Base-by-base conservation (phyloP, 306 rosid species). In the Ammopiptanthus mongolicus region DNA sequence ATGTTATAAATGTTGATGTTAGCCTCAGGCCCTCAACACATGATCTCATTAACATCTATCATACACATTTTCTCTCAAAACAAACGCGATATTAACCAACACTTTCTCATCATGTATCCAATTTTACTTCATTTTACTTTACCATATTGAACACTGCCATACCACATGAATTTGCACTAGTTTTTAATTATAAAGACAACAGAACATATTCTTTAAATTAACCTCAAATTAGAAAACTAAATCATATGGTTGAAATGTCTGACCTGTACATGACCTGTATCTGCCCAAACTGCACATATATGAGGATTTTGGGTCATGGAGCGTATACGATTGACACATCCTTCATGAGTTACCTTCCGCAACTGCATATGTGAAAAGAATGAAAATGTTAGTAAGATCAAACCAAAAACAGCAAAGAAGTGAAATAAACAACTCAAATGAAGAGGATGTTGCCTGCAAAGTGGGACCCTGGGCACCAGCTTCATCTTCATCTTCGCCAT, bases 271-370 rank as follows among this genome's bases (percentile, higher is more conserved):
- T 80, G 78, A 83, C 97, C 96, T 47, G 81, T 72, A 78, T 95
- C 98, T 15, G 89, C 87, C 98, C 98, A 95, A 69, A 96, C 82
- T 66, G 98, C 98, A 87, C 92, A 95, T 65, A 91, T 90, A 55
- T 88, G 93, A 19, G 97, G 97, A 66, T 80, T 87, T 91, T 95
- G 97, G 42, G 90, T 23, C 98, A 95, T 95, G 77, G 96, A 75
- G 41, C 98, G 97, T 72, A 91, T 88, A 46, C 98, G 89, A 82
- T 95, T 91, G 64, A 95, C 65, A 73, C 92, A 72, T 59, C 98
- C 97, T 81, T 87, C 90, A 46, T 95, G 97, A 50, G 91, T 80
- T 80, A 91, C 89, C 88, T 88, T 91, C 37, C 87, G 90, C 84
- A 95, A 69, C 98, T 95, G 86, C 33, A 70, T 63, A 78, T 64